A percentile compares a stretch with the other conserved stretches of the same genome.
Conservation (phyloP, 139 green algal species). For the Coelastrella sp. region DNA sequence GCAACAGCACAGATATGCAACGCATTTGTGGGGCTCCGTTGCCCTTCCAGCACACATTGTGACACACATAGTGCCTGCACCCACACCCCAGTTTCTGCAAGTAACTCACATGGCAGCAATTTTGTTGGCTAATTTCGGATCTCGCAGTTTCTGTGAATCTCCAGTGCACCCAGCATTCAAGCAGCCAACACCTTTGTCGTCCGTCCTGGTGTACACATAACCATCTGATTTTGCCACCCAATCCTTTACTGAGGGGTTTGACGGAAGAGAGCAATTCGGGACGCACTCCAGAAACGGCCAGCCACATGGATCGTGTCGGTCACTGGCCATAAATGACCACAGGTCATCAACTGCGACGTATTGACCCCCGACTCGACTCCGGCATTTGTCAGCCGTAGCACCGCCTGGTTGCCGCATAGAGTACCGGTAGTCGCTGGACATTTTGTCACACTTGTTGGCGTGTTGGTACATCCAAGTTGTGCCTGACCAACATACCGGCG, state of each 20-base stretch:
- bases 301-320: slow-evolving; percentile 24
- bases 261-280: slow-evolving; percentile 13
- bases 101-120: slow-evolving; percentile 28
- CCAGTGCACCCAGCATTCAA: not conserved
- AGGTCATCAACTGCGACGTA: slow-evolving; percentile 37
- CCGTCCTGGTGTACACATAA: not conserved
- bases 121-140: slow-evolving; percentile 6
- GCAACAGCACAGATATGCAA: too few species aligned
- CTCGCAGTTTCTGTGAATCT: not conserved
- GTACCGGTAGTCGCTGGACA: not conserved
- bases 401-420: not conserved
- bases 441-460: not conserved
- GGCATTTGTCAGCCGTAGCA: slow-evolving; percentile 17
- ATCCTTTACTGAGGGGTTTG: not conserved
- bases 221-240: not conserved
- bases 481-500: not conserved
- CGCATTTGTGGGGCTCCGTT: too few species aligned
- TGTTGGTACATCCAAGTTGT: slow-evolving; percentile 23
- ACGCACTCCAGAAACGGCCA: slow-evolving; percentile 38
- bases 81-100: not conserved
- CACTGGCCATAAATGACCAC: slow-evolving; percentile 27
- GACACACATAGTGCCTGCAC: too few species aligned
- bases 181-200: not conserved
- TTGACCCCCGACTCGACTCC: not conserved
- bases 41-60: too few species aligned